These are phyloP conservation scores for Arthrobotrys musiformis DNA, from an alignment of 2,329 filamentous ascomycete genomes.

Conservation along the genomic window DNA sequence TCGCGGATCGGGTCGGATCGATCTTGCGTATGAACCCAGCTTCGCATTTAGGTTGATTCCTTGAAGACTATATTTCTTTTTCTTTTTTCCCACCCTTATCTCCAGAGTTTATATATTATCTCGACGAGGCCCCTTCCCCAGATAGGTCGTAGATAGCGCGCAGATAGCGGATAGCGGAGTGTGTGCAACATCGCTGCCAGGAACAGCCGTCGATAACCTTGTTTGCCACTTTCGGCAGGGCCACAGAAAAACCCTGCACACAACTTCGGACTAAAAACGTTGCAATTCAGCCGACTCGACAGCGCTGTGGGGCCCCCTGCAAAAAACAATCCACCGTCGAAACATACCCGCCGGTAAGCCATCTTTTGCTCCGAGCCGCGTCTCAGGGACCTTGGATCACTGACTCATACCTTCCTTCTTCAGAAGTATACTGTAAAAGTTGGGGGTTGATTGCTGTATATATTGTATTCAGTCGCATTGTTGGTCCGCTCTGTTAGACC, in stretches of 20 bases:
- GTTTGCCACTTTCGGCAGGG: not conserved
- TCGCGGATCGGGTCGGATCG: no score
- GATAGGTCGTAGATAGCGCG: no score
- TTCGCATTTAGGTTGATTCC: no score
- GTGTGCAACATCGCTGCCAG: no score
- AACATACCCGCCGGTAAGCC: constrained; percentile 21
- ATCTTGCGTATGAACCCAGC: no score
- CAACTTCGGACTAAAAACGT: not conserved
- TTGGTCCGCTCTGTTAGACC: not conserved
- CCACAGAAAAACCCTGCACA: not conserved
- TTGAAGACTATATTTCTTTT: no score
- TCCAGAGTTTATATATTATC: no score
- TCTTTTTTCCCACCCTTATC: no score
- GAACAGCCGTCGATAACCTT: constrained; percentile 16
- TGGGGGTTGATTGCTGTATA: not conserved
- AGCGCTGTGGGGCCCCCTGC: not conserved
- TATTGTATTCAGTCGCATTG: not conserved
- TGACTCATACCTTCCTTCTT: constrained; percentile 9
- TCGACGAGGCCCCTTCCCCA: no score
- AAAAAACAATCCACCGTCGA: not conserved
- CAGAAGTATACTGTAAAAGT: not conserved
- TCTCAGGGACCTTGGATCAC: not conserved
- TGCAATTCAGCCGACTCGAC: constrained; percentile 6
- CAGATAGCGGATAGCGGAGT: no score
- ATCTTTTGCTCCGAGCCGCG: not conserved